Evolutionary conservation across 2,329 filamentous ascomycete species (phyloP), one percentile per base, ranked within the genome.

Genomic region (Penicillium psychrosexuale): DNA sequence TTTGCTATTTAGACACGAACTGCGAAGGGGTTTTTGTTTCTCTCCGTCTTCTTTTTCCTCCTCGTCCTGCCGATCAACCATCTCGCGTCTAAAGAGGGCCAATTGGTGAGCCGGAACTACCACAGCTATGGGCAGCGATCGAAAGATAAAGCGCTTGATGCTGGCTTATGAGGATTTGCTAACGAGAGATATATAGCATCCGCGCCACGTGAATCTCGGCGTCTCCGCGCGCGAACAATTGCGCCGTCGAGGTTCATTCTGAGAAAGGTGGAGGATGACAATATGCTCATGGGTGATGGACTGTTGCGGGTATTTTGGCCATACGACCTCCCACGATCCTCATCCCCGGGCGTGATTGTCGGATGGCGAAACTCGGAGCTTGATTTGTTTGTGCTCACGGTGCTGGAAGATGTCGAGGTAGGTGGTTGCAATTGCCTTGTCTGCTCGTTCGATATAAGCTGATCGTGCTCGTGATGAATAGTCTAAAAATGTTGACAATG

Each of bases 301-400:
- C 81, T 97, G 80, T 91, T 97, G 87, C 91, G 94, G 80, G 87
- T 99, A 78, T 97, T 99, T 79, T 99, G 94, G 94, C 95, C 94
- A 68, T 89, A 89, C 69, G 92, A 96, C 77, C 85, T 90, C 68
- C 82, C 84, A 51, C 82, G 81, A 73, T 89, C 87, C 52, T 83
- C 85, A 63, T 80, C 84, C 54, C 84, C 90, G 39, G 94, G 93
- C 42, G 89, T 97, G 57, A 85, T 99, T 61, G 89, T 99, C 44
- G 94, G 94, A 68, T 99, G 93, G 91, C 86, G 89, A 67, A 99
- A 99, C 74, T 97, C 93, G 36, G 87, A 88, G 45, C 79, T 91
- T 49, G 94, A 99, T 74, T 80, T 97, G 44, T 89, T 97, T 67
- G 92, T 97, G 36, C 86, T 97, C 47, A 87, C 91, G 27, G 84